Conservation (phyloP, 1,139 yeast species). For the Hansenula sp. region DNA sequence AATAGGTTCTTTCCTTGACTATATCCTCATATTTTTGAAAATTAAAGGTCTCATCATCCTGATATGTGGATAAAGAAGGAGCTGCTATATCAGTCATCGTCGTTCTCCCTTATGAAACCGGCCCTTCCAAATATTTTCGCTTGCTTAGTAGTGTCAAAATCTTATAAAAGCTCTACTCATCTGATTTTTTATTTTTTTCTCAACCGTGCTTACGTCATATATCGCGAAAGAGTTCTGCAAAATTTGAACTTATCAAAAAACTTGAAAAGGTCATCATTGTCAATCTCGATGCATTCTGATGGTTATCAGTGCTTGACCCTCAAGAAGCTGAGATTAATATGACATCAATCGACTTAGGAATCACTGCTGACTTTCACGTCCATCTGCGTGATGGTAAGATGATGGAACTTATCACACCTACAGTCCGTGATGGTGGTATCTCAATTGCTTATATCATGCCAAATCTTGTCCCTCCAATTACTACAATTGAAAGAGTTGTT, state of each 20-base stretch:
- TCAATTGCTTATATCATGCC: slow-evolving; percentile 96
- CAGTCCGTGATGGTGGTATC: slow-evolving; percentile 85
- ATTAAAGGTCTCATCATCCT: slow-evolving; percentile 48
- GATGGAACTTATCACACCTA: slow-evolving; percentile 91
- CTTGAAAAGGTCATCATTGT: not conserved
- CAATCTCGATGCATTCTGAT: no score
- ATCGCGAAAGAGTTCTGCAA: not conserved
- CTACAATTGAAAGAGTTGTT: slow-evolving; percentile 70
- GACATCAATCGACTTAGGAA: slow-evolving; percentile 49
- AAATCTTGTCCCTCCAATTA: slow-evolving; percentile 87
- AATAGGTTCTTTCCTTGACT: slow-evolving; percentile 32
- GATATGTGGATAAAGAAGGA: slow-evolving; percentile 58
- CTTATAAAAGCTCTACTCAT: not conserved
- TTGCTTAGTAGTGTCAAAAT: no score
- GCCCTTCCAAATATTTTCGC: no score
- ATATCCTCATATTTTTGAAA: slow-evolving; percentile 35
- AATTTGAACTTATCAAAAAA: not conserved
- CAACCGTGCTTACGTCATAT: no score
- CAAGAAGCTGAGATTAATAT: not conserved
- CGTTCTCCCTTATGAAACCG: no score
- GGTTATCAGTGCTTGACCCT: no score
- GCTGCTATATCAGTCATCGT: slow-evolving; percentile 30
- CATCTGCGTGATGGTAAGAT: slow-evolving; percentile 91
- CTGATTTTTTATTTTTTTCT: slow-evolving; percentile 1
- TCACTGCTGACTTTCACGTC: slow-evolving; percentile 94